Conservation (phyloP, 2,329 filamentous ascomycete genomes). For the Canariomyces notabilis region DNA sequence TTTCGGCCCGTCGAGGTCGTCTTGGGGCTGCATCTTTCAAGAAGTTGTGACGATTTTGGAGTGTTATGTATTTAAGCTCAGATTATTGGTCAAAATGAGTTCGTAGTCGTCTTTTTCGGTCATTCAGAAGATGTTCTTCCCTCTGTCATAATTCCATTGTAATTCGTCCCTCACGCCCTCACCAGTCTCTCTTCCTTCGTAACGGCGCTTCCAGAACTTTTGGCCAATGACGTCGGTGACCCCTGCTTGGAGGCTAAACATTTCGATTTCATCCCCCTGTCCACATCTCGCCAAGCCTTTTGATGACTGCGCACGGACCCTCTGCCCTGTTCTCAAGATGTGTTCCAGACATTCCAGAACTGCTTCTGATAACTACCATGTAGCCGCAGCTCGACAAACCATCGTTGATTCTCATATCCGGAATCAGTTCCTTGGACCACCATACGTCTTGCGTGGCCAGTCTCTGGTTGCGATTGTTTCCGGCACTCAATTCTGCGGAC, state of each 20-base stretch:
- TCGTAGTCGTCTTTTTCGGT: no score
- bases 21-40: slow-evolving; percentile 13
- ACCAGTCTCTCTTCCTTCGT: no score
- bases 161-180: no score
- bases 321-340: background rate
- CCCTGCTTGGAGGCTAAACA: no score
- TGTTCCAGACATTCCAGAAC: background rate
- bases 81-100: background rate
- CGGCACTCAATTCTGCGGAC: background rate
- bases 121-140: no score
- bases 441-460: background rate
- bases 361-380: background rate
- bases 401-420: background rate
- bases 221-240: no score
- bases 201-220: no score
- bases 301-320: background rate
- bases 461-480: background rate
- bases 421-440: background rate
- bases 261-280: no score
- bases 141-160: no score
- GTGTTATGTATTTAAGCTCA: background rate
- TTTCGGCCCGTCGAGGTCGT: slow-evolving; percentile 24
- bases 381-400: no score
- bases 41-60: background rate
- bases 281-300: no score